phyloP scores from a whole-genome alignment of 192 early-diverging fungal species.

The Rhizoclosmatium sp. region DNA sequence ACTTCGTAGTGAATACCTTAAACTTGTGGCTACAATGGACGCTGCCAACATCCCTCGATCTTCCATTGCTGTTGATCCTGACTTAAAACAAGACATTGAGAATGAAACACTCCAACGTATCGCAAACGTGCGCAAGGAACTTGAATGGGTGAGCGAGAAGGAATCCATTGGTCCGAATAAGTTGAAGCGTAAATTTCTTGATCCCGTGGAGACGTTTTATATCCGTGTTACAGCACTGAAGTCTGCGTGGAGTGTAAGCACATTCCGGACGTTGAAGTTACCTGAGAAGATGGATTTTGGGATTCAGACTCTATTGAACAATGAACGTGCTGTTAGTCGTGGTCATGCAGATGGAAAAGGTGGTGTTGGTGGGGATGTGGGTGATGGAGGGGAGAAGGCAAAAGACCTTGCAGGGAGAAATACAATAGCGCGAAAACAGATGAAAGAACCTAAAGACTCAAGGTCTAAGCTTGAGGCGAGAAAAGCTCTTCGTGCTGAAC shows the following conservation, averaged over 20 bases:
- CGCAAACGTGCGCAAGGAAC: constrained; percentile 55
- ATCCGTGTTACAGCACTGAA: constrained; percentile 57
- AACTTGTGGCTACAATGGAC: constrained; percentile 57
- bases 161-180: constrained; percentile 62
- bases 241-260: constrained; percentile 44
- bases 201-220: constrained; percentile 56
- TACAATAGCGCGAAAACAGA: not conserved
- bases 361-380: not conserved
- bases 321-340: not conserved
- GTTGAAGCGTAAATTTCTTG: constrained; percentile 63
- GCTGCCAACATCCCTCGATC: constrained; percentile 28
- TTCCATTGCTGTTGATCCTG: constrained; percentile 51
- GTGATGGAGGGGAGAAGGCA: constrained; percentile 16
- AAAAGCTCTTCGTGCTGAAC: constrained; percentile 60
- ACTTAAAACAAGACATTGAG: constrained; percentile 56
- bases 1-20: constrained; percentile 61
- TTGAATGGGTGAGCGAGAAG: constrained; percentile 66
- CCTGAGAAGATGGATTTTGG: constrained; percentile 45
- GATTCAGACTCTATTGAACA: constrained; percentile 39
- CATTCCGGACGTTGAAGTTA: constrained; percentile 61
- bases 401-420: not conserved
- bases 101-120: constrained; percentile 53
- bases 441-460: constrained; percentile 35
- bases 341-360: not conserved
- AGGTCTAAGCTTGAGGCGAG: constrained; percentile 65